Percentiles rank a stretch among this genome's conserved stretches.
These are phyloP conservation scores for Globisporangium megalacanthum DNA, from an alignment of 352 stramenopile species.

Conservation along the genomic window DNA sequence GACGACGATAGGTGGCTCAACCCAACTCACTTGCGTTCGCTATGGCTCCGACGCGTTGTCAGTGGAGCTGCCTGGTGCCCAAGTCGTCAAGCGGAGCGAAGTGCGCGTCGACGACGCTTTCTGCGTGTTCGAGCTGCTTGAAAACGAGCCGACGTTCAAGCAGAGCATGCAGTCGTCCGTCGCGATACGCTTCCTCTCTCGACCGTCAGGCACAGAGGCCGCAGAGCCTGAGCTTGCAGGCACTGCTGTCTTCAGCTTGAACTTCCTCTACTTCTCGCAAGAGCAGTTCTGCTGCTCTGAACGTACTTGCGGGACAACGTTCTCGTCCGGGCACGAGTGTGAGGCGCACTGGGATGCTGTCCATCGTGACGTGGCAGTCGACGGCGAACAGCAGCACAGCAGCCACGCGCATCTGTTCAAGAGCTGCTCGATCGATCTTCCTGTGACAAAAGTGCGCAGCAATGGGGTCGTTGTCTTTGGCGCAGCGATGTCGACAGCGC, in stretches of 20 bases:
- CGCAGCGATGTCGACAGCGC: background rate
- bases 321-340: conserved; percentile 21
- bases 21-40: too few species aligned
- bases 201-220: background rate
- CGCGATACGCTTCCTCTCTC: conserved; percentile 30
- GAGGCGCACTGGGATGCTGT: conserved; percentile 24
- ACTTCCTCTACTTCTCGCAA: conserved; percentile 66
- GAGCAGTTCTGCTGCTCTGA: conserved; percentile 38
- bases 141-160: conserved; percentile 31
- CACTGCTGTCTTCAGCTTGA: conserved; percentile 59
- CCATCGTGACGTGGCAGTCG: background rate
- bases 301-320: conserved; percentile 25
- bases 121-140: conserved; percentile 42
- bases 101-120: conserved; percentile 25
- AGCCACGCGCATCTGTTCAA: conserved; percentile 19
- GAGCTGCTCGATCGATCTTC: conserved; percentile 59
- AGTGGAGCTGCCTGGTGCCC: conserved; percentile 40
- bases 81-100: conserved; percentile 30
- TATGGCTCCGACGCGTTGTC: background rate
- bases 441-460: conserved; percentile 21
- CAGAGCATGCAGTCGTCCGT: conserved; percentile 38
- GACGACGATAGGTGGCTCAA: too few species aligned
- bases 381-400: background rate
- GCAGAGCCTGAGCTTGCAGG: conserved; percentile 13
- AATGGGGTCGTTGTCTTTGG: background rate